Percentiles rank a stretch among this genome's conserved stretches.
These are phyloP conservation scores for Lineolata rhizophorae DNA, from an alignment of 495 filamentous ascomycete genomes.

Conservation along the genomic window DNA sequence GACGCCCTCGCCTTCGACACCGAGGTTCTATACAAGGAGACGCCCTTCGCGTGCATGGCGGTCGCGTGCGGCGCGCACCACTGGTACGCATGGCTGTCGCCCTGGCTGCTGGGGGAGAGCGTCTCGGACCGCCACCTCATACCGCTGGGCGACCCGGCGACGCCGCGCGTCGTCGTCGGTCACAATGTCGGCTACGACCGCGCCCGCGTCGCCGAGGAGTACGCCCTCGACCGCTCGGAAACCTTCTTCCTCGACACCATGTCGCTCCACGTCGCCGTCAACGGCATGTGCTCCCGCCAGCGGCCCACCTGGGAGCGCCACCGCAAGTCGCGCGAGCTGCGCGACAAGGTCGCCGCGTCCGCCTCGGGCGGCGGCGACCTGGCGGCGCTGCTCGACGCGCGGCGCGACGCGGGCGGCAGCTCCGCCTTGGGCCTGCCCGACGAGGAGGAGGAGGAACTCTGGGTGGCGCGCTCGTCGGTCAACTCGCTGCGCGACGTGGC, in stretches of 20 bases:
- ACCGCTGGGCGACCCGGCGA: conserved; percentile 52
- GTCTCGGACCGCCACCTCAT: conserved; percentile 60
- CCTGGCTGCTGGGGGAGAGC: conserved; percentile 76
- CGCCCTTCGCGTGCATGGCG: conserved; percentile 85
- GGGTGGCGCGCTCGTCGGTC: conserved; percentile 82
- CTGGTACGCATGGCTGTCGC: conserved; percentile 96
- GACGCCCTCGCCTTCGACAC: conserved; percentile 80
- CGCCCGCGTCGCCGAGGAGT: conserved; percentile 75
- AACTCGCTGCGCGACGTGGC: conserved; percentile 94
- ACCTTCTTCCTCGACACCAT: conserved; percentile 94
- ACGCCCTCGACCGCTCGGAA: conserved; percentile 54
- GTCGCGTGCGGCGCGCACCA: conserved; percentile 68
- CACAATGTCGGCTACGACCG: conserved; percentile 96
- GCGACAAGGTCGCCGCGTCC: conserved; percentile 57
- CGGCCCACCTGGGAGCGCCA: conserved; percentile 93
- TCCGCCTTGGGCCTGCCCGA: no score
- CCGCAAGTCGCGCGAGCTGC: conserved; percentile 65
- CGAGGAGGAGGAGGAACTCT: conserved; percentile 78
- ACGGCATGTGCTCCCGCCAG: conserved; percentile 96
- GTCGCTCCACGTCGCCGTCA: conserved; percentile 93
- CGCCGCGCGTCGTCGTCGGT: conserved; percentile 59
- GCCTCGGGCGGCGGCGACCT: conserved; percentile 42
- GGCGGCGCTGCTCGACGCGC: conserved; percentile 42
- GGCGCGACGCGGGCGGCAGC: no score
- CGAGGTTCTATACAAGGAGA: conserved; percentile 89